These are phyloP conservation scores for Periconia sp. DNA, from an alignment of 2,329 filamentous ascomycete genomes.

Conservation along the genomic window DNA sequence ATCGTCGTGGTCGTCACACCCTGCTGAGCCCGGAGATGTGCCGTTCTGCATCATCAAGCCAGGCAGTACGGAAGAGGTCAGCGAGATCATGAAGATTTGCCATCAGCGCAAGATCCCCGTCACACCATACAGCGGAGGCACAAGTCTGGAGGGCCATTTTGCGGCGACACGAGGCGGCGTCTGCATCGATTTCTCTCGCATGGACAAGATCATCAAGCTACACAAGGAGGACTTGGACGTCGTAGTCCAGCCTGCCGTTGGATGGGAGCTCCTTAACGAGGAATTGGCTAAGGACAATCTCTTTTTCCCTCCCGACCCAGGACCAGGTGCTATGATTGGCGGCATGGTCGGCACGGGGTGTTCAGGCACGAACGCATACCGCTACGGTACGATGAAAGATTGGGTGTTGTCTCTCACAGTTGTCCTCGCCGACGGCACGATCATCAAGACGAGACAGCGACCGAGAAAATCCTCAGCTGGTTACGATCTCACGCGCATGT, in stretches of 20 bases:
- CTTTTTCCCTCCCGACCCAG: conserved; percentile 91
- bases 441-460: conserved; percentile 86
- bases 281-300: conserved; percentile 70
- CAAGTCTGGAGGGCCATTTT: conserved; percentile 87
- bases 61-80: conserved; percentile 76
- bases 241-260: conserved; percentile 66
- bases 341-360: conserved; percentile 82
- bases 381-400: conserved; percentile 93
- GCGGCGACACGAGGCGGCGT: conserved; percentile 80
- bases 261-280: conserved; percentile 86
- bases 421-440: conserved; percentile 84
- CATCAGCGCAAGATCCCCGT: conserved; percentile 80
- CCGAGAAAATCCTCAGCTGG: conserved; percentile 88
- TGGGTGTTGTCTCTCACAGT: conserved; percentile 88
- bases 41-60: conserved; percentile 73
- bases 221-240: conserved; percentile 70
- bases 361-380: conserved; percentile 83
- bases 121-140: conserved; percentile 84
- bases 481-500: conserved; percentile 86
- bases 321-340: conserved; percentile 88
- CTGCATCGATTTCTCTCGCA: conserved; percentile 81
- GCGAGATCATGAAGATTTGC: conserved; percentile 86
- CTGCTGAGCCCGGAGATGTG: conserved; percentile 43
- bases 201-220: conserved; percentile 77
- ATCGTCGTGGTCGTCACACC: conserved; percentile 65